Evolutionary conservation across 129 eudicot species (phyloP), one percentile per base, ranked within the genome.

Genomic region (carrot (Daucus carota)): DNA sequence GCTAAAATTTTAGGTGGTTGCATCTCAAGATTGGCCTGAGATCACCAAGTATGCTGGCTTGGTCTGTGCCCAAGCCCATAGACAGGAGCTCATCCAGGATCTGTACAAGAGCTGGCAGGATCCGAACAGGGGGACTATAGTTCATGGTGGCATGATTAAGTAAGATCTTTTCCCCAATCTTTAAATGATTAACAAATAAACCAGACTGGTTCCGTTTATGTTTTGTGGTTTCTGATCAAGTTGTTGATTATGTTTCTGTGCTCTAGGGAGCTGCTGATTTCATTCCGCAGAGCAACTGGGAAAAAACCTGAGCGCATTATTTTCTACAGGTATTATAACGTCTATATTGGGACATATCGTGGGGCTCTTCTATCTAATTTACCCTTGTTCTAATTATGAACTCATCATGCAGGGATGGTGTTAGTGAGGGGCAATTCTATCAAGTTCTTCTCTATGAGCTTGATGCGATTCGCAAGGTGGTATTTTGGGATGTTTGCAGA

Each of bases 21-120:
- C 98, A 47, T 92, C 98, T 34, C 98, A 90, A 79, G 98, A 92
- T 81, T 92, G 98, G 98, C 98, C 98, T 3, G 90, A 92, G 84
- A 85, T 92, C 6, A 92, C 98, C 0, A 90, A 92, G 76, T 92
- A 92, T 84, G 96, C 96, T 22, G 98, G 98, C 11, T 76, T 90
- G 84, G 98, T 92, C 60, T 89, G 87, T 90, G 92, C 98, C n/a
- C 96, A 92, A 85, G 89, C 96, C 13, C 96, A 88, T 80, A 83
- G 98, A 24, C 98, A 90, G 78, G 98, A 92, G 85, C 87, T 92
- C 29, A 92, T 92, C 32, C 92, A 92, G 81, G 98, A 92, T 82
- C 72, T 92, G 57, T 92, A 80, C 40, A 92, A 88, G 80, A 82
- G 90, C 47, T 89, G 97, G 97, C 89, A 89, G 78, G 93, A 92